Conservation (phyloP, 1,284 basidiomycete species). For the Leccinum solheimii region DNA sequence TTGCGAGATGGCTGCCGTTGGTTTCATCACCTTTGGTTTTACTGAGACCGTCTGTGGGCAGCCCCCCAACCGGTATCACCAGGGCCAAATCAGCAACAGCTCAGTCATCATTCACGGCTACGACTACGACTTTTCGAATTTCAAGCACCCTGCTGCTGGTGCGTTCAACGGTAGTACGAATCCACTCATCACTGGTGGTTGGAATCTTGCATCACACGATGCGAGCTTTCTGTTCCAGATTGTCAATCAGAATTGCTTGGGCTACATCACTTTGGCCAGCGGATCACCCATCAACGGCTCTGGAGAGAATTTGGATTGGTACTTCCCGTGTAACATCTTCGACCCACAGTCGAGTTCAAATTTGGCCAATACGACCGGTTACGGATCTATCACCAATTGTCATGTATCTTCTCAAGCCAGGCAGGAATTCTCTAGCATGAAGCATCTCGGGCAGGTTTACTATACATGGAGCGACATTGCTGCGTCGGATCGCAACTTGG, state of each 20-base stretch:
- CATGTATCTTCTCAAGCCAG: conserved; percentile 66
- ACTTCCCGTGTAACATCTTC: conserved; percentile 94
- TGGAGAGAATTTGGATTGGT: conserved; percentile 72
- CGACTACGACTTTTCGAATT: conserved; percentile 88
- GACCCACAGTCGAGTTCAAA: conserved; percentile 60
- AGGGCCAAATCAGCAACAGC: conserved; percentile 73
- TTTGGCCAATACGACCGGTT: conserved; percentile 64
- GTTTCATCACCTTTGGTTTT: conserved; percentile 99
- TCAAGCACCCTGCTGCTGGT: conserved; percentile 75
- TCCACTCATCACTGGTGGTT: conserved; percentile 78
- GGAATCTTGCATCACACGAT: conserved; percentile 82
- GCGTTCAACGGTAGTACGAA: conserved; percentile 78
- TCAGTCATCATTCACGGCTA: conserved; percentile 94
- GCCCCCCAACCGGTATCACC: conserved; percentile 78
- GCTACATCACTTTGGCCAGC: conserved; percentile 70
- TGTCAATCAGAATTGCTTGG: conserved; percentile 79
- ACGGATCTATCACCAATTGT: conserved; percentile 67
- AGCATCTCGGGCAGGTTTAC: conserved; percentile 82
- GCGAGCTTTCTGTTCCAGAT: conserved; percentile 95
- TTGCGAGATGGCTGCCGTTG: conserved; percentile 87
- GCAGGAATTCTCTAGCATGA: conserved; percentile 47
- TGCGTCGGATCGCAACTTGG: conserved; percentile 74
- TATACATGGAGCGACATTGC: conserved; percentile 89
- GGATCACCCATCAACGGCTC: conserved; percentile 67
- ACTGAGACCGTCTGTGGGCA: conserved; percentile 91